Percentiles rank a stretch among this genome's conserved stretches.
phyloP scores from a whole-genome alignment of 768 basidiomycete species.

The Trametes gibbosa region DNA sequence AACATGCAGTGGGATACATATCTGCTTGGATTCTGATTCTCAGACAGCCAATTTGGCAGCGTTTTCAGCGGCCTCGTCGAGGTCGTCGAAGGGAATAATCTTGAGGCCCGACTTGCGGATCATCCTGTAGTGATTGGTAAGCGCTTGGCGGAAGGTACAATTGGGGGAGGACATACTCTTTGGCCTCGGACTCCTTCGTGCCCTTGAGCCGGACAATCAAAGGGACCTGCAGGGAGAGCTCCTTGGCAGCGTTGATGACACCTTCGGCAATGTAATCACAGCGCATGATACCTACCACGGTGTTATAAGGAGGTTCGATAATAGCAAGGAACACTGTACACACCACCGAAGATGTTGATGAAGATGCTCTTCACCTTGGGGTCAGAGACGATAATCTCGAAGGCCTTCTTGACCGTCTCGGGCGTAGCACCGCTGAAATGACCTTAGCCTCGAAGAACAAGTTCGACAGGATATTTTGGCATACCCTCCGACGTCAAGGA shows the following conservation, averaged over 20 bases:
- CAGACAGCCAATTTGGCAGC: conserved; percentile 64
- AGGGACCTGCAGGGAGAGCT: conserved; percentile 80
- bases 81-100: conserved; percentile 89
- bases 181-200: conserved; percentile 94
- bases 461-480: conserved; percentile 13
- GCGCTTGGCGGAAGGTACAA: too few species aligned
- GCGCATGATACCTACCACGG: conserved; percentile 84
- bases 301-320: neutral
- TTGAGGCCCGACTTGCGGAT: conserved; percentile 89
- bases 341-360: conserved; percentile 95
- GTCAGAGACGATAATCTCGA: conserved; percentile 89
- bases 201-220: conserved; percentile 94
- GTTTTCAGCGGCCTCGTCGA: conserved; percentile 87
- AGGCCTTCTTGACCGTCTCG: conserved; percentile 99
- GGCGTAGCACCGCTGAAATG: conserved; percentile 84
- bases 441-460: neutral
- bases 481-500: conserved; percentile 96
- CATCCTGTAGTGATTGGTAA: conserved; percentile 56
- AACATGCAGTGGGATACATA: conserved; percentile 14
- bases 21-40: neutral
- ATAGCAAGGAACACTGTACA: conserved; percentile 12
- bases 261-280: conserved; percentile 98
- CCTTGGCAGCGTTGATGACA: conserved; percentile 96
- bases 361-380: conserved; percentile 97
- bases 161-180: too few species aligned